Percentiles rank a stretch among this genome's conserved stretches.
These are phyloP conservation scores for Condylostoma magnum DNA, from an alignment of 169 alveolate genomes.

Conservation along the genomic window DNA sequence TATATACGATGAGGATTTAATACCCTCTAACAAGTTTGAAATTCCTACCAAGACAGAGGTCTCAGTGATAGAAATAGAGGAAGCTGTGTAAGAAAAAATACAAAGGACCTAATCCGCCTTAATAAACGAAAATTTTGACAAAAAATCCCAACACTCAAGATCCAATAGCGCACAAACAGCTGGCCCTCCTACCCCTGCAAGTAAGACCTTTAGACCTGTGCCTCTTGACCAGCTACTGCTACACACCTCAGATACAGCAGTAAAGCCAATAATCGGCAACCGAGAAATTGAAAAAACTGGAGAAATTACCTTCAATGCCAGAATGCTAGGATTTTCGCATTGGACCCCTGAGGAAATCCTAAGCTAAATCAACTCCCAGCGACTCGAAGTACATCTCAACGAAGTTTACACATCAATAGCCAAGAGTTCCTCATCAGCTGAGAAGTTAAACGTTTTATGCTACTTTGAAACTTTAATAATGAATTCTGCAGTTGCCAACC, in stretches of 20 bases:
- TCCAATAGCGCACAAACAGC: not conserved
- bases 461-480: slow-evolving; percentile 77
- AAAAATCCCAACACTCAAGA: not conserved
- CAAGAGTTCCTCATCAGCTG: slow-evolving; percentile 39
- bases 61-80: no score
- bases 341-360: slow-evolving; percentile 70
- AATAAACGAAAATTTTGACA: slow-evolving; percentile 4
- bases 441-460: slow-evolving; percentile 66
- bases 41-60: not conserved
- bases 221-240: slow-evolving; percentile 64
- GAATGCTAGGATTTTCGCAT: slow-evolving; percentile 58
- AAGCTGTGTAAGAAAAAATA: not conserved
- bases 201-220: not conserved
- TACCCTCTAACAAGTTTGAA: not conserved
- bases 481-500: slow-evolving; percentile 72
- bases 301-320: slow-evolving; percentile 49
- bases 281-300: slow-evolving; percentile 73
- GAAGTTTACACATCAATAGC: slow-evolving; percentile 68
- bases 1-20: not conserved
- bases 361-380: slow-evolving; percentile 47
- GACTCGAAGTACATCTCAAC: slow-evolving; percentile 71
- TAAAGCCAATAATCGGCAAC: slow-evolving; percentile 86
- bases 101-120: not conserved
- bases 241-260: slow-evolving; percentile 76
- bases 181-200: slow-evolving; percentile 4